Base-by-base conservation (phyloP, 768 basidiomycete genomes). In the Panus rudis region DNA sequence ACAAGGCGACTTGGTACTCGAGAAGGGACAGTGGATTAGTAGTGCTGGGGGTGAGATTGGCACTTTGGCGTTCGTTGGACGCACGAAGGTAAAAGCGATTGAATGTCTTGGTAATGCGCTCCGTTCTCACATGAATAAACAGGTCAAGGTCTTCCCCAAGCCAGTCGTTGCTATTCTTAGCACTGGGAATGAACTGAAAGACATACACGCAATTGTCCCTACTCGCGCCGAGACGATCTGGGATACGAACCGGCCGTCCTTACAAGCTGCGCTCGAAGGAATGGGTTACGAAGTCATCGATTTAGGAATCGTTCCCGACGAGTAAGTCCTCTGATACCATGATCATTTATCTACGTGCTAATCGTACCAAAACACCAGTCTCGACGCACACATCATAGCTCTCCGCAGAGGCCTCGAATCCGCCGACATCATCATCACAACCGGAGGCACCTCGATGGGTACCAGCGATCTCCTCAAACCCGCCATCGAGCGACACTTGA, bases 361-460 rank as follows among this genome's bases (percentile, higher is more conserved):
- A 32, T 21, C 16, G 24, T 17, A 8, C 16, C 8, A 27, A 34
- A 27, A 45, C 30, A 4, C 24, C 4, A 85, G 82, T 27, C 63
- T 84, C 42, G 58, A 68, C 4, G 67, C 73, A 2, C 85, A 88
- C 53, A 69, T 80, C 17, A 57, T 59, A 8, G 75, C 76, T 3
- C 71, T 94, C 37, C 54, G 60, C 46, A 62, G 60, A 23, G 89
- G 81, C 0, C 66, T 86, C 6, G 66, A 72, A 27, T 54, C 59
- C 16, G 84, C 87, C 0, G 91, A 93, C 55, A 61, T 94, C 6
- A 58, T 94, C 12, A 63, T 93, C 10, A 85, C 87, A 1, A 94
- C 91, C 2, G 91, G 91, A 10, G 91, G 91, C 4, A 92, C 91
- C 4, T 90, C 87, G 2, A 93, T 93, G 91, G 91, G 91, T 0